Conservation (phyloP, 2,329 filamentous ascomycete genomes). For the Fusarium setosum region DNA sequence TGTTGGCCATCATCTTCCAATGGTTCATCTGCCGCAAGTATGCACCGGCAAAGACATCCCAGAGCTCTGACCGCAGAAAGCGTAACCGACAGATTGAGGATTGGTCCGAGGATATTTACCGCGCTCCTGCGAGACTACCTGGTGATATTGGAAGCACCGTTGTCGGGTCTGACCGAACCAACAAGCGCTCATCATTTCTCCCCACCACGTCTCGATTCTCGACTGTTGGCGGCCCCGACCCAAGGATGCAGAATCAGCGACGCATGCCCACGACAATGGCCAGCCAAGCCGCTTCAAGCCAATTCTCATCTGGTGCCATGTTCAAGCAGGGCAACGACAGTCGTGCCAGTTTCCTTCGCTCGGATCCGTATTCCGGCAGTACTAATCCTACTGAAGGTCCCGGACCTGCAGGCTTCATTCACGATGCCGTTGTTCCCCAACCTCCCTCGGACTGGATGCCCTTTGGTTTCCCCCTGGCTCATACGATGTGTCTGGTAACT, state of each 20-base stretch:
- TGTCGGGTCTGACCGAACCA: slow-evolving; percentile 73
- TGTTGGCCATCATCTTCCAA: slow-evolving; percentile 91
- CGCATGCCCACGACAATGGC: slow-evolving; percentile 91
- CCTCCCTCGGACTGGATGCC: slow-evolving; percentile 97
- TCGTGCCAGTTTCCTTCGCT: slow-evolving; percentile 72
- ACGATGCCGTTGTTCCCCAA: slow-evolving; percentile 94
- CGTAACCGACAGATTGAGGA: slow-evolving; percentile 95
- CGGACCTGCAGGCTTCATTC: slow-evolving; percentile 93
- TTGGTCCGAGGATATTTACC: slow-evolving; percentile 98
- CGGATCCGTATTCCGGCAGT: slow-evolving; percentile 65
- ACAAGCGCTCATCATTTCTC: slow-evolving; percentile 88
- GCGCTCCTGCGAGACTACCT: slow-evolving; percentile 83
- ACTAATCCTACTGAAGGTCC: slow-evolving; percentile 73
- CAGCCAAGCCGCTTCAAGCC: slow-evolving; percentile 82
- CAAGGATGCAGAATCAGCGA: slow-evolving; percentile 58
- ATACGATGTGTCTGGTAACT: slow-evolving; percentile 93
- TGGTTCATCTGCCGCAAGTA: slow-evolving; percentile 95
- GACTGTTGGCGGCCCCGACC: slow-evolving; percentile 83
- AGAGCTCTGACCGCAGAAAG: slow-evolving; percentile 83
- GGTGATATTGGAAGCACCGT: slow-evolving; percentile 78
- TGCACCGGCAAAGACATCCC: slow-evolving; percentile 85
- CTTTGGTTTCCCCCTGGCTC: slow-evolving; percentile 93
- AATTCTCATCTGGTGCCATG: slow-evolving; percentile 75
- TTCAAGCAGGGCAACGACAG: slow-evolving; percentile 76
- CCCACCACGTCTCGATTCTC: slow-evolving; percentile 96